Evolutionary conservation across 495 filamentous ascomycete species (phyloP).

Genomic region (Neurospora sp.): DNA sequence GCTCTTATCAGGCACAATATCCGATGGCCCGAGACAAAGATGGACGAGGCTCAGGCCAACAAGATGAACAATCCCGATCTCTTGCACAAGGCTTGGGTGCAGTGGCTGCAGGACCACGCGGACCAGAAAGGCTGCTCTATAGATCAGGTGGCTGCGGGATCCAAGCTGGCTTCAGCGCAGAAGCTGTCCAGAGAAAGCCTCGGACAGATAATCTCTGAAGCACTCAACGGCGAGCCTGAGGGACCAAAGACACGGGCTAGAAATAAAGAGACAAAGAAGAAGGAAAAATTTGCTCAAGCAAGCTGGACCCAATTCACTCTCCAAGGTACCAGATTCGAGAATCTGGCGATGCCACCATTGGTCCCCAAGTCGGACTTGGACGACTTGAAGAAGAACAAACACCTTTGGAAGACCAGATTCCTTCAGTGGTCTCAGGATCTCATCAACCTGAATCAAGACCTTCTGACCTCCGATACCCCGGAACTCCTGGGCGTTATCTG

Average conservation of each 20-base stretch:
- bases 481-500: not conserved
- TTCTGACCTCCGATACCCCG: not conserved
- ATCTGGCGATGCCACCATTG: not conserved
- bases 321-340: not conserved
- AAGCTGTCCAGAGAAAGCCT: not conserved
- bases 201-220: not conserved
- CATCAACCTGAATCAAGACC: slow-evolving; percentile 2
- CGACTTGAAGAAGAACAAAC: not conserved
- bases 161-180: not conserved
- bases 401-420: slow-evolving; percentile 12
- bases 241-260: not conserved
- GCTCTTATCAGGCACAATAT: slow-evolving; percentile 4
- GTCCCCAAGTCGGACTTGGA: not conserved
- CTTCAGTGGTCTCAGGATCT: slow-evolving; percentile 13
- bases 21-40: not conserved
- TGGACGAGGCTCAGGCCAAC: not conserved
- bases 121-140: not conserved
- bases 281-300: not conserved
- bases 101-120: slow-evolving; percentile 9
- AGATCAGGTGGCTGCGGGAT: not conserved
- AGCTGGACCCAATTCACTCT: not conserved
- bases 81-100: slow-evolving; percentile 10
- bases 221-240: not conserved
- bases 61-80: slow-evolving; percentile 9
- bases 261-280: not conserved